phyloP scores from a whole-genome alignment of 805 yeast genomes.

The Kurtzmaniella cleridarum region DNA sequence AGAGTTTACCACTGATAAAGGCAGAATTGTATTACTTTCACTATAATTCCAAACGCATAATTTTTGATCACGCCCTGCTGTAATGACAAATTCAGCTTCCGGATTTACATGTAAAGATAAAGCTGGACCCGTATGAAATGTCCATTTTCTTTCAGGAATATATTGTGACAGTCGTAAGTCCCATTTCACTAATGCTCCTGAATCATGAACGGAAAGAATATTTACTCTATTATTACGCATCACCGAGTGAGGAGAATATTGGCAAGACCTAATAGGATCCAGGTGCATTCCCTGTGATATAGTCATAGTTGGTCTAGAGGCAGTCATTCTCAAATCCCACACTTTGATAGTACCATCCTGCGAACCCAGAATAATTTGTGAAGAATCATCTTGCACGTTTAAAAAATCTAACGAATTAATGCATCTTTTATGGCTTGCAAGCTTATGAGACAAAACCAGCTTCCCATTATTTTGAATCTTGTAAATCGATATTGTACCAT shows the following conservation, averaged over 20 bases:
- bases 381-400: slow-evolving; percentile 7
- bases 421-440: slow-evolving; percentile 37
- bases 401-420: slow-evolving; percentile 37
- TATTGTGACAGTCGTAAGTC: slow-evolving; percentile 56
- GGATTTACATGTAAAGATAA: slow-evolving; percentile 87
- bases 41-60: slow-evolving; percentile 66
- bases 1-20: slow-evolving; percentile 68
- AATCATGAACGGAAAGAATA: slow-evolving; percentile 79
- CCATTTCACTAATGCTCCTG: slow-evolving; percentile 82
- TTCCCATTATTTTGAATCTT: slow-evolving; percentile 28
- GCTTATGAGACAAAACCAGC: slow-evolving; percentile 20
- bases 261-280: slow-evolving; percentile 62
- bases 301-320: slow-evolving; percentile 43
- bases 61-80: slow-evolving; percentile 90
- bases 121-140: slow-evolving; percentile 91
- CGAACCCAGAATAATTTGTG: slow-evolving; percentile 48
- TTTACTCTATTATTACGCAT: slow-evolving; percentile 33
- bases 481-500: slow-evolving; percentile 29
- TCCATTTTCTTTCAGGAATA: slow-evolving; percentile 69
- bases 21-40: slow-evolving; percentile 27
- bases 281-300: slow-evolving; percentile 51
- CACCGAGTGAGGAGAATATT: slow-evolving; percentile 47
- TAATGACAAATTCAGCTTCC: slow-evolving; percentile 67
- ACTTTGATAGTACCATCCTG: slow-evolving; percentile 75
- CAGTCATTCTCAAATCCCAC: slow-evolving; percentile 61